Evolutionary conservation across 192 early-diverging fungal species (phyloP), one percentile per base, ranked within the genome.

Genomic region (Umbelopsis ramanniana): DNA sequence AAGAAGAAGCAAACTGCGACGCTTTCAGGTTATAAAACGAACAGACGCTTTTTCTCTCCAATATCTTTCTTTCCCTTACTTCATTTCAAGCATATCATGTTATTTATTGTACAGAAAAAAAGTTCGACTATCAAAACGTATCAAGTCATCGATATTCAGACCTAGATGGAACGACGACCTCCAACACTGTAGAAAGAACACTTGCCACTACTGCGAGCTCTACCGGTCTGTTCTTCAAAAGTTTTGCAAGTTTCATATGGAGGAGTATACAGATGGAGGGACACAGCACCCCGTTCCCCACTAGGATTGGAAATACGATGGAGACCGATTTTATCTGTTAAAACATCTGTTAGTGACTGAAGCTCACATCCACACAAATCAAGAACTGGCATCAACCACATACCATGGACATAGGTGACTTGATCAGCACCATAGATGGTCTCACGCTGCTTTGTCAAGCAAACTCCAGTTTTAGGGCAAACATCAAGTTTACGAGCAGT

Each of bases 221-320:
- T 74, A n/a, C 93, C 93, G 0, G 93, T 95, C 2, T 70, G 55
- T 72, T 94, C 92, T 60, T 93, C 88, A 77, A 95, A 97, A 12
- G 91, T 94, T 71, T 89, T 91, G 83, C 94, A 96, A 43, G 84
- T 86, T 23, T 93, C 78, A 72, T 89, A 93, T 3, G 96, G 94
- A 35, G 96, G 96, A 6, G 93, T 92, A 74, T 97, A 97, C 50
- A 97, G 82, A 76, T 97, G 96, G 48, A 97, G 84, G 21, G 96
- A 95, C 11, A 97, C 87, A 7, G 94, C 90, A 69, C 85, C 84
- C 5, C 37, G 43, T 7, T 53, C 67, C 10, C 46, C 33, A 29
- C 87, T 88, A 23, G 88, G 87, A 80, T 95, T 96, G 0, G 81
- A 73, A 37, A 97, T 85, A 9, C 92, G 83, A 80, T 97, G 96